These are phyloP conservation scores for Brassica juncea DNA, from an alignment of 345 rosid species.

Conservation along the genomic window DNA sequence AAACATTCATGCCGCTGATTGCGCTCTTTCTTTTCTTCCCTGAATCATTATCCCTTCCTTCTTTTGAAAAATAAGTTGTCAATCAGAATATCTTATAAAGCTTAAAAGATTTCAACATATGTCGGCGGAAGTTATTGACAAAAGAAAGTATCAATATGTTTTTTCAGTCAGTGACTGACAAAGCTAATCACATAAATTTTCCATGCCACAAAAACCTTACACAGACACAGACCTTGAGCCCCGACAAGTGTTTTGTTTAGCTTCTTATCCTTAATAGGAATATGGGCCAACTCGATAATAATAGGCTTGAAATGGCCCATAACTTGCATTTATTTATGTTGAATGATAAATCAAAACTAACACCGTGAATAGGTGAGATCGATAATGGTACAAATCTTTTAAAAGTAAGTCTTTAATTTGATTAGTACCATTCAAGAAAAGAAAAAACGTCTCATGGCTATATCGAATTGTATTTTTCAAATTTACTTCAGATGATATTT, in stretches of 20 bases:
- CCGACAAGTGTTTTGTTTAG: background rate
- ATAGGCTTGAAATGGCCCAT: background rate
- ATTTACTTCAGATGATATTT: background rate
- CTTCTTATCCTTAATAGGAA: background rate
- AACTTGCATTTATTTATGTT: background rate
- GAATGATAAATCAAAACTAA: background rate
- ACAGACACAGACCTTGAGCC: background rate
- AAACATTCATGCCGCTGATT: conserved; percentile 32
- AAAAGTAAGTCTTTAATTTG: background rate
- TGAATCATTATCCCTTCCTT: conserved; percentile 3
- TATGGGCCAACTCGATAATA: background rate
- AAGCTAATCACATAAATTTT: background rate
- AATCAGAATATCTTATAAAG: background rate
- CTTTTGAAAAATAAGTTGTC: background rate
- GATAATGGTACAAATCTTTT: background rate
- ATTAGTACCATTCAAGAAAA: background rate
- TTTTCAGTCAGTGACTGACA: background rate
- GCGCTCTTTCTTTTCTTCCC: conserved; percentile 1
- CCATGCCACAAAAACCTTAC: background rate
- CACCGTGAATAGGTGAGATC: background rate
- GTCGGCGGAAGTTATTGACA: background rate
- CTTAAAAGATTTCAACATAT: no score
- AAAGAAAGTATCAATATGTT: background rate
- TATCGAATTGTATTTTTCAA: background rate
- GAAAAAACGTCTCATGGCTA: background rate